Evolutionary conservation across 2,329 filamentous ascomycete species (phyloP).

Genomic region (Monilinia vaccinii-corymbosi): DNA sequence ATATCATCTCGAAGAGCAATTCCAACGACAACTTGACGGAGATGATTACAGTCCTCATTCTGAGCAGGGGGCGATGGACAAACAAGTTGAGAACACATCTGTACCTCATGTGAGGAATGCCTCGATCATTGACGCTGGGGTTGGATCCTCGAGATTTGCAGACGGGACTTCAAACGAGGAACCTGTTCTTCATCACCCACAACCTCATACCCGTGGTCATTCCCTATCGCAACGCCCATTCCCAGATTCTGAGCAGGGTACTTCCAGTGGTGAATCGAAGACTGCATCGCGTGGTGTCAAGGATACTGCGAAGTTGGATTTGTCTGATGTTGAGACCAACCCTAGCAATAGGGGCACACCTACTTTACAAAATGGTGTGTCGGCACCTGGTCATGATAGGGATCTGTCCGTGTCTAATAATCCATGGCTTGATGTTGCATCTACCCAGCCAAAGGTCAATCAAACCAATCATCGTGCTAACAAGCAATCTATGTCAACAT

Average conservation of each 20-base stretch:
- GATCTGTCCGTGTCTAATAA: slow-evolving; percentile 50
- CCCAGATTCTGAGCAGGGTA: slow-evolving; percentile 43
- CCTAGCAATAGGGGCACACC: slow-evolving; percentile 64
- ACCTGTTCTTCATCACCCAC: slow-evolving; percentile 58
- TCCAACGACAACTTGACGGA: slow-evolving; percentile 70
- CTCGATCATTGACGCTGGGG: slow-evolving; percentile 19
- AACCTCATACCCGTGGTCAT: slow-evolving; percentile 65
- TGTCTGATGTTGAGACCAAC: slow-evolving; percentile 63
- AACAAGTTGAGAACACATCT: slow-evolving; percentile 14
- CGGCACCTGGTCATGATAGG: slow-evolving; percentile 42
- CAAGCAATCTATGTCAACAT: slow-evolving; percentile 63
- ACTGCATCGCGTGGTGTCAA: slow-evolving; percentile 9
- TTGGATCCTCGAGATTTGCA: slow-evolving; percentile 37
- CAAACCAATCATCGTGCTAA: slow-evolving; percentile 50
- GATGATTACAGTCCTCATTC: slow-evolving; percentile 63
- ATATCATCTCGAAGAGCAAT: slow-evolving; percentile 73
- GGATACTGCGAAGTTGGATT: slow-evolving; percentile 34
- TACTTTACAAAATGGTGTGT: slow-evolving; percentile 40
- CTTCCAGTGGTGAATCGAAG: slow-evolving; percentile 24
- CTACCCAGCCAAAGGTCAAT: slow-evolving; percentile 32
- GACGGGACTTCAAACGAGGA: slow-evolving; percentile 41
- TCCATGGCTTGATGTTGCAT: slow-evolving; percentile 49
- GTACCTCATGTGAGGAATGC: slow-evolving; percentile 17
- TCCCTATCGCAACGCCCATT: slow-evolving; percentile 61
- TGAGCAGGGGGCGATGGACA: slow-evolving; percentile 25